Base-by-base conservation (phyloP, 2,329 filamentous ascomycete genomes). In the Atkinsonella hypoxylon region DNA sequence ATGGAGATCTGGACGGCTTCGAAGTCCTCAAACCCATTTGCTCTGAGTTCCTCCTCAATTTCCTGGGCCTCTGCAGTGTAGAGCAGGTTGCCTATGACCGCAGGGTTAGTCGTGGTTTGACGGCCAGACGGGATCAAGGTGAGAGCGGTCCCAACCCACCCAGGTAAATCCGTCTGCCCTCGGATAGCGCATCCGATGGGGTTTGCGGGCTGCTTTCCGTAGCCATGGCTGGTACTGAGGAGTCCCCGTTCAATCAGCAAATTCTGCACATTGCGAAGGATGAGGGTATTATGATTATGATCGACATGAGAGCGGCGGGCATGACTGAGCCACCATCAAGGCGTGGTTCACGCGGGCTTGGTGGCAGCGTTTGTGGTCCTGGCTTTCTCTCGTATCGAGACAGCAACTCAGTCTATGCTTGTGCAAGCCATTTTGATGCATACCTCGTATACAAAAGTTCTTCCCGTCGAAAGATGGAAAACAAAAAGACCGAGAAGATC, bases 1-100 rank as follows among this genome's bases (percentile, higher is more conserved):
- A 84, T 74, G 1, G 81, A 82, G 58, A 88, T 83, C 62, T 84
- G 80, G 55, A 87, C 77, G 45, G 78, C 76, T 56, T 76, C 72
- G 51, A 66, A 66, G 13, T 62, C 56, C 3, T 55, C 62, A 15
- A 73, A 68, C n/a, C 61, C 64, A 18, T 60, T 58, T 31, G 70
- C 67, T 26, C 73, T 67, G 30, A 85, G 66, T 18, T 70, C 72
- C 47, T 79, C 70, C 60, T 85, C 82, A 36, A 86, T 74, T 59
- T 86, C 82, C 51, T 75, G 67, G 2, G 79, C 63, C 41, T 59
- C 62, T 17, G 61, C 76, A 43, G 82, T 72, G 45, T 83, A 69
- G 31, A 62, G 75, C 58, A 86, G 81, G 48, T 81, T 83, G 46
- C 65, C 61, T 61, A 15, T 17, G n/a, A 7, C 18, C 26, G 51